Percentiles rank a stretch among this genome's conserved stretches.
These are phyloP conservation scores for Eruca vesicaria DNA, from an alignment of 441 rosid genomes.

Conservation along the genomic window DNA sequence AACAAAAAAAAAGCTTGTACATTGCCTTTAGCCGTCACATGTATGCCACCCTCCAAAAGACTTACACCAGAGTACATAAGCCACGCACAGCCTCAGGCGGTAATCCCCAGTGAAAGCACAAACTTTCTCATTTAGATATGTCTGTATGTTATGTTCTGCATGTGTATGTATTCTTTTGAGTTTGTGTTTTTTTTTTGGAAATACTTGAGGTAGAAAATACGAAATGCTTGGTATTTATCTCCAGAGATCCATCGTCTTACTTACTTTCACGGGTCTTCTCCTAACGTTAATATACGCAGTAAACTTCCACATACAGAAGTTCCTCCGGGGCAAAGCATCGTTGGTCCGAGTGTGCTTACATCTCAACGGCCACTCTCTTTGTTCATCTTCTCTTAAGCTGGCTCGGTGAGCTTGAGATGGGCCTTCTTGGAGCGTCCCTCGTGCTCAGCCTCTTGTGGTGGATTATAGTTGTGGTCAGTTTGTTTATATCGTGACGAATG, in stretches of 20 bases:
- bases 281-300: no score
- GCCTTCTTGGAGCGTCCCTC: constrained; percentile 55
- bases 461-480: constrained; percentile 52
- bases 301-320: constrained; percentile 61
- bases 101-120: neutral
- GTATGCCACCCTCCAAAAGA: neutral
- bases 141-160: no score
- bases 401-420: constrained; percentile 45
- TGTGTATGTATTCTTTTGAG: no score
- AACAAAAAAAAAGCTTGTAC: neutral
- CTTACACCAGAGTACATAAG: neutral
- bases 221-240: no score
- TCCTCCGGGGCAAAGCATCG: constrained; percentile 60
- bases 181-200: no score
- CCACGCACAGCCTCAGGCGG: neutral
- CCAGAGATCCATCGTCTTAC: no score
- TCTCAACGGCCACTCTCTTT: constrained; percentile 44
- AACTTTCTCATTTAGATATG: no score
- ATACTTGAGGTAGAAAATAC: no score
- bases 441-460: constrained; percentile 63
- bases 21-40: neutral
- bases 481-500: constrained; percentile 46
- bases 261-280: no score
- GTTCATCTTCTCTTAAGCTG: constrained; percentile 47
- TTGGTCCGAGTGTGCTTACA: constrained; percentile 61